These are phyloP conservation scores for Myxozyma neotropica DNA, from an alignment of 805 yeast genomes.

Conservation along the genomic window DNA sequence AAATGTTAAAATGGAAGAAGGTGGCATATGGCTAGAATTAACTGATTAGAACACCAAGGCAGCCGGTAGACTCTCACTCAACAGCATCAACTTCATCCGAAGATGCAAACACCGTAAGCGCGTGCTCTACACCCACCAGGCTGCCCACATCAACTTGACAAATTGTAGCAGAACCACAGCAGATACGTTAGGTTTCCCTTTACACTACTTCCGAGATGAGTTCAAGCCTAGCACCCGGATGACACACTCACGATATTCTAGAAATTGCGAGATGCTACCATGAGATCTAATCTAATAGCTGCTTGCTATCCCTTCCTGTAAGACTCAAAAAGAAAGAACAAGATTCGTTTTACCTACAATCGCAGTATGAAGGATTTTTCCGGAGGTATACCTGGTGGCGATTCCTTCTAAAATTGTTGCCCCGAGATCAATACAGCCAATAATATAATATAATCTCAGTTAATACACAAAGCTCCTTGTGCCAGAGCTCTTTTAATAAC, in stretches of 20 bases:
- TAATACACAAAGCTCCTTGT: no score
- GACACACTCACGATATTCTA: not conserved
- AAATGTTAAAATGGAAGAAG: not conserved
- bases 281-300: not conserved
- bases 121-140: no score
- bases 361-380: not conserved
- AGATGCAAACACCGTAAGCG: no score
- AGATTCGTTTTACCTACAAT: constrained; percentile 2
- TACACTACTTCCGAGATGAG: not conserved
- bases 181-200: not conserved
- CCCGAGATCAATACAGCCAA: no score
- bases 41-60: not conserved
- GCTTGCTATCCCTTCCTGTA: not conserved
- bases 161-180: no score
- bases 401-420: not conserved
- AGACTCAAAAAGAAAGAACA: not conserved
- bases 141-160: no score
- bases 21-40: not conserved
- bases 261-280: not conserved
- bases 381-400: not conserved
- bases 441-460: no score
- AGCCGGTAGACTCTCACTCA: no score
- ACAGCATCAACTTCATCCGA: no score
- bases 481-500: no score
- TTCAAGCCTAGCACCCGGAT: not conserved